Evolutionary conservation across 139 green algal species (phyloP).

Genomic region (Auxenochlorella protothecoides): DNA sequence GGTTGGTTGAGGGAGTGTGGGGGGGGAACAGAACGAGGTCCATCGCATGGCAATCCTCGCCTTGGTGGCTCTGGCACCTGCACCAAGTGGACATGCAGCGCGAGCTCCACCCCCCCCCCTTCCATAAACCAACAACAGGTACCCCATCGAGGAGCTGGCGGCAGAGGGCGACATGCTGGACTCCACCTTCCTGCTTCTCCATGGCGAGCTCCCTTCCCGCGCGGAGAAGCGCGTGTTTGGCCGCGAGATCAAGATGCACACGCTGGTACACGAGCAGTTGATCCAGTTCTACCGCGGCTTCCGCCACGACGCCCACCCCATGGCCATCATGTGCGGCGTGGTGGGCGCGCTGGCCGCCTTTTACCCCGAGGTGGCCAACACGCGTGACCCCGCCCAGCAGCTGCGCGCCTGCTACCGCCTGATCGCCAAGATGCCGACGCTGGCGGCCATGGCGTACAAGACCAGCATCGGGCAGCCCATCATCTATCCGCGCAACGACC

Average conservation of each 20-base stretch:
- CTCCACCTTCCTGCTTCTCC: slow-evolving; percentile 42
- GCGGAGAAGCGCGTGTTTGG: slow-evolving; percentile 34
- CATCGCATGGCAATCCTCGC: not conserved
- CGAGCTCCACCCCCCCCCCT: not conserved
- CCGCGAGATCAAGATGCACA: slow-evolving; percentile 43
- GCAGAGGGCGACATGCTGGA: slow-evolving; percentile 52
- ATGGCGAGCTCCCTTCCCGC: slow-evolving; percentile 49
- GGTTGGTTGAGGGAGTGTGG: not conserved
- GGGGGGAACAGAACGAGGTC: no score
- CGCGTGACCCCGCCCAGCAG: slow-evolving; percentile 33
- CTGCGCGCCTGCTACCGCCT: slow-evolving; percentile 34
- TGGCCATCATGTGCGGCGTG: slow-evolving; percentile 57
- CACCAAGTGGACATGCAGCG: no score
- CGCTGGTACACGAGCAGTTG: slow-evolving; percentile 49
- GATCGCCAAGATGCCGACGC: slow-evolving; percentile 60
- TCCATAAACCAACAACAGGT: slow-evolving; percentile 10
- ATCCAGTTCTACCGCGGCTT: slow-evolving; percentile 52
- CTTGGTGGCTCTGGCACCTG: not conserved
- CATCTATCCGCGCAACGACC: slow-evolving; percentile 54
- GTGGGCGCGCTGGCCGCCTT: slow-evolving; percentile 58
- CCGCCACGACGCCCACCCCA: slow-evolving; percentile 54
- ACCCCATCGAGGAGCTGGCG: slow-evolving; percentile 51
- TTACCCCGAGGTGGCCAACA: slow-evolving; percentile 35
- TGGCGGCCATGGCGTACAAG: slow-evolving; percentile 61
- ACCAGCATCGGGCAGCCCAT: slow-evolving; percentile 43